phyloP scores from a whole-genome alignment of 345 rosid species.

The Fremontodendron californicum region DNA sequence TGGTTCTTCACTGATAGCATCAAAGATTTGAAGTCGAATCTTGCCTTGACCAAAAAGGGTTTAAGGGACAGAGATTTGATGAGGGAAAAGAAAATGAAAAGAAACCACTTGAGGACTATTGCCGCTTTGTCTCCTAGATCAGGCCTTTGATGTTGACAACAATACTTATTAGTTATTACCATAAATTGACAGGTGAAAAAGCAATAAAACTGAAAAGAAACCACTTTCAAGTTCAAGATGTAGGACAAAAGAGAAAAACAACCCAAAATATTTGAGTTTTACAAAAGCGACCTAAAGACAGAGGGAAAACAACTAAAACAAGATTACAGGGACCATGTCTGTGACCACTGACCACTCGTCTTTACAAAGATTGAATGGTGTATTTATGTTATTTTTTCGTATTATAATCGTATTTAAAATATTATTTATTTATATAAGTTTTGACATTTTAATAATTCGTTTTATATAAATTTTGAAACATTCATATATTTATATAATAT shows the following conservation, averaged over 20 bases:
- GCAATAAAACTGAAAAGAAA: slow-evolving; percentile 4
- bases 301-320: background rate
- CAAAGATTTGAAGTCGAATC: background rate
- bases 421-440: too few relatives aligned
- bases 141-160: background rate
- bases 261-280: background rate
- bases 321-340: slow-evolving; percentile 9
- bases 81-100: background rate
- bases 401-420: too few relatives aligned
- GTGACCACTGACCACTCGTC: background rate
- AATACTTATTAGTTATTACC: background rate
- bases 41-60: too few relatives aligned
- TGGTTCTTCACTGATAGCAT: too few relatives aligned
- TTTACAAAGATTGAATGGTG: too few relatives aligned
- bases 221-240: background rate
- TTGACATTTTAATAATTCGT: too few relatives aligned
- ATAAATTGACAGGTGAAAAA: background rate
- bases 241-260: background rate
- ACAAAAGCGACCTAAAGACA: background rate
- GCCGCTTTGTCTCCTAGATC: slow-evolving; percentile 6
- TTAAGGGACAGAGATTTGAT: background rate
- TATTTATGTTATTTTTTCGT: too few relatives aligned
- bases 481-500: too few relatives aligned
- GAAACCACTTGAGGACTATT: background rate
- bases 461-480: too few relatives aligned